Base-by-base conservation (phyloP, 148 eudicot species). In the Persicaria maculosa region DNA sequence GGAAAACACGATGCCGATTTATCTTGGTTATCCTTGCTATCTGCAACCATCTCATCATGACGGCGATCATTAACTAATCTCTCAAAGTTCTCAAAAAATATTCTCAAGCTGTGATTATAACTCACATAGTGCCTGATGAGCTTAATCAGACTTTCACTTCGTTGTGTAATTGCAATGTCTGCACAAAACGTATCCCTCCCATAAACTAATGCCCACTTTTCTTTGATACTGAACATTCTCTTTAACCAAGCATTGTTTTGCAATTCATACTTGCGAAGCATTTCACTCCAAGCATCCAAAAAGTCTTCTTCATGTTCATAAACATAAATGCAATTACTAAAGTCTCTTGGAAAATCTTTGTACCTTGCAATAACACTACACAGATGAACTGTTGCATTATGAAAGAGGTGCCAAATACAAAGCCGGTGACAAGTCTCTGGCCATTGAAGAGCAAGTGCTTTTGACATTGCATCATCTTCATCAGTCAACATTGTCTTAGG, bases 11-110 rank as follows among this genome's bases (percentile, higher is more conserved):
- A 79, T n/a, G 58, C 65, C 9, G 89, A 83, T 46, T 25, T 79
- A 11, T 85, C 74, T 72, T 67, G 82, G 79, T 90, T 85, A 2
- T 91, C 83, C 77, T 90, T 95, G 52, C 83, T 71, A 71, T 92
- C 97, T 44, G 87, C 84, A 52, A 77, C 76, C 9, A 82, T 76
- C 84, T 92, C 97, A 82, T 92, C 95, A 75, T 84, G 83, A 82
- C 86, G 87, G 74, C 83, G 88, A 74, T 86, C 89, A n/a, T 85
- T 88, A 67, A 87, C 72, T 44, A 88, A 89, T 47, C 85, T 59
- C 79, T 92, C 93, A 76, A 90, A 92, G 77, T 88, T 90, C 74
- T 92, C 93, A 1, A 92, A 87, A 72, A 90, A 92, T 82, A 87
- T 92, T 79, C 84, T 87, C 67, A 92, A 45, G 67, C 92, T 87